These are phyloP conservation scores for Aphanomyces euteiches DNA, from an alignment of 352 stramenopile species.

Conservation along the genomic window DNA sequence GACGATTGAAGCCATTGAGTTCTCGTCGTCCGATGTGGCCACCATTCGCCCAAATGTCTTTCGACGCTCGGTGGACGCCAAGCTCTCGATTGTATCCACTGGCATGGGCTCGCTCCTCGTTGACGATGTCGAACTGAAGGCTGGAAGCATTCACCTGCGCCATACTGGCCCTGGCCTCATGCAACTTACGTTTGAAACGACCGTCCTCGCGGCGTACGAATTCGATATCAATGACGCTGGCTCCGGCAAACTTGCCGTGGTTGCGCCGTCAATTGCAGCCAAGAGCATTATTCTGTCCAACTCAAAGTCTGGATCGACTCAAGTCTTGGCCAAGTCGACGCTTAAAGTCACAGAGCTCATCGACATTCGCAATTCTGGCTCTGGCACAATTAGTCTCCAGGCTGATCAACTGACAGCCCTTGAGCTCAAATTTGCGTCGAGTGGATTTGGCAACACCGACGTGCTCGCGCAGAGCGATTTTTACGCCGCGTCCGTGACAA, in stretches of 20 bases:
- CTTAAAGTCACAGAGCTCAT: slow-evolving; percentile 6
- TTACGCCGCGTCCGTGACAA: background rate
- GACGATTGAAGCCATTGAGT: background rate
- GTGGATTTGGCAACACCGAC: background rate
- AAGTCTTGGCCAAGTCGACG: background rate
- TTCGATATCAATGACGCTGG: background rate
- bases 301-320: background rate
- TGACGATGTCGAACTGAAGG: background rate
- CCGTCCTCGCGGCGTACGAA: slow-evolving; percentile 4
- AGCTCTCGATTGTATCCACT: background rate
- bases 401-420: background rate
- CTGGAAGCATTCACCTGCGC: slow-evolving; percentile 10
- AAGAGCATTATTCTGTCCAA: background rate
- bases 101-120: background rate
- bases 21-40: background rate
- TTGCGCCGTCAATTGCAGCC: background rate
- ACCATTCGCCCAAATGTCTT: background rate
- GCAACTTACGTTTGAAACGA: background rate
- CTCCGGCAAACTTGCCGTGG: background rate
- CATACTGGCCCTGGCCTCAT: background rate
- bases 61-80: background rate
- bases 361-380: background rate
- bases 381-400: background rate
- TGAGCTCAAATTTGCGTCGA: background rate
- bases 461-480: background rate